These are phyloP conservation scores for Rhododendron griersonianum DNA, from an alignment of 148 eudicot genomes.

Conservation along the genomic window DNA sequence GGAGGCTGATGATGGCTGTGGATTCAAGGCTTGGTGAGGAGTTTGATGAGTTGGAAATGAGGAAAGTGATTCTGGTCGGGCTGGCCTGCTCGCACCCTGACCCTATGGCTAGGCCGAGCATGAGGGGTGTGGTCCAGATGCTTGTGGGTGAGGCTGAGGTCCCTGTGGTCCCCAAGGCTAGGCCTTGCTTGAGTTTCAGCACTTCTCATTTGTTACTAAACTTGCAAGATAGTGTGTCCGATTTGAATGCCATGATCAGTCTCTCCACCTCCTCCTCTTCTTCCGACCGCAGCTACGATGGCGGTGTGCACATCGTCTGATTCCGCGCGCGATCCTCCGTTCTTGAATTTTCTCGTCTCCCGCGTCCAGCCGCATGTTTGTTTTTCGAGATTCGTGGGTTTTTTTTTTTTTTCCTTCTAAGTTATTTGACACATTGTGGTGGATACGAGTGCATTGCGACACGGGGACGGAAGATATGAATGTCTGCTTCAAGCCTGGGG, in stretches of 20 bases:
- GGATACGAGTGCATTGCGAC: not conserved
- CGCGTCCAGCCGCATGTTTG: no score
- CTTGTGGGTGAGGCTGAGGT: conserved; percentile 62
- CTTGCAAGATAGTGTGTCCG: conserved; percentile 82
- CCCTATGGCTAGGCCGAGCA: conserved; percentile 51
- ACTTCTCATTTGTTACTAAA: conserved; percentile 60
- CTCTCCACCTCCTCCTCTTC: conserved; percentile 56
- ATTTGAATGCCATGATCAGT: conserved; percentile 63
- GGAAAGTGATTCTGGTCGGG: conserved; percentile 56
- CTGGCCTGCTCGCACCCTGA: conserved; percentile 74
- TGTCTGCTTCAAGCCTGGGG: not conserved
- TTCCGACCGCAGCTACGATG: conserved; percentile 36
- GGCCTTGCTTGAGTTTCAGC: conserved; percentile 55
- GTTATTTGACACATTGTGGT: not conserved
- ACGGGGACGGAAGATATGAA: not conserved
- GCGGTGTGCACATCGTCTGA: conserved; percentile 19
- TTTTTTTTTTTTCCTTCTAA: not conserved
- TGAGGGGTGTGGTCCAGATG: conserved; percentile 72
- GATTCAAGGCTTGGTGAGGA: conserved; percentile 50
- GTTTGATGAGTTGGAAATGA: conserved; percentile 60
- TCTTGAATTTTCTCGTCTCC: not conserved
- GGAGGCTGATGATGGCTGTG: conserved; percentile 39
- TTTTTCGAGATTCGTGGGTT: not conserved
- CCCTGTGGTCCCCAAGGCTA: conserved; percentile 61
- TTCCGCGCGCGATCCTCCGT: not conserved